Conservation (phyloP, 305 asterid species). For the Fraxinus xanthoxyloides region DNA sequence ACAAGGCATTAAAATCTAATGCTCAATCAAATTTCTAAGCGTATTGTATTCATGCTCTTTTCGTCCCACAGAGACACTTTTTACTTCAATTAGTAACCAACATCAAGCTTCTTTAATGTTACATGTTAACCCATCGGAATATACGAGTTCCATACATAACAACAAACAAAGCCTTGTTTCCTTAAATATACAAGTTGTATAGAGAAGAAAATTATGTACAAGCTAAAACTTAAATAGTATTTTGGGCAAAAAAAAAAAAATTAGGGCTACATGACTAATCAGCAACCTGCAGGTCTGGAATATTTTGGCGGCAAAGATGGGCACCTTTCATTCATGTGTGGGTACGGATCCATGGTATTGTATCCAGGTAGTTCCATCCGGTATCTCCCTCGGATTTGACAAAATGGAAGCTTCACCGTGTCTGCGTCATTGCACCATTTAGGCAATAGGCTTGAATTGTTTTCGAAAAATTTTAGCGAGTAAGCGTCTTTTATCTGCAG, state of each 20-base stretch:
- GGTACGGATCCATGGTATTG: conserved; percentile 67
- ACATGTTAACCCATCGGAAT: background rate
- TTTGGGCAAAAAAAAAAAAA: background rate
- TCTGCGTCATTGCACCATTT: conserved; percentile 53
- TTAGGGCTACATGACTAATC: conserved; percentile 20
- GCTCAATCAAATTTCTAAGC: background rate
- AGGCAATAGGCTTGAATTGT: conserved; percentile 42
- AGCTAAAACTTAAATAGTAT: conserved; percentile 11
- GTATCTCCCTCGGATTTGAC: conserved; percentile 84
- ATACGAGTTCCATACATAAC: conserved; percentile 14
- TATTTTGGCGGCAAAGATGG: conserved; percentile 80
- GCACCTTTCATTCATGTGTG: conserved; percentile 89
- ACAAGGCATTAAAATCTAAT: background rate
- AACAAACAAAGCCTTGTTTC: background rate
- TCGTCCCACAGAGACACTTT: background rate
- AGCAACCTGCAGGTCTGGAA: conserved; percentile 60
- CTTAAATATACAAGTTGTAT: conserved; percentile 15
- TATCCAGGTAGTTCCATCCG: conserved; percentile 84
- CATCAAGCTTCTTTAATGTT: background rate
- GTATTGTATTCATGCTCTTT: background rate
- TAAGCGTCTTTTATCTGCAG: conserved; percentile 54
- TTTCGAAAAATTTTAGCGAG: conserved; percentile 39
- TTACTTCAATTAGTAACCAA: background rate
- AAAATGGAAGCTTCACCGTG: conserved; percentile 51
- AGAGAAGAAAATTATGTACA: background rate